Evolutionary conservation across 2,329 filamentous ascomycete species (phyloP).

Genomic region (Nectriaceae sp.): DNA sequence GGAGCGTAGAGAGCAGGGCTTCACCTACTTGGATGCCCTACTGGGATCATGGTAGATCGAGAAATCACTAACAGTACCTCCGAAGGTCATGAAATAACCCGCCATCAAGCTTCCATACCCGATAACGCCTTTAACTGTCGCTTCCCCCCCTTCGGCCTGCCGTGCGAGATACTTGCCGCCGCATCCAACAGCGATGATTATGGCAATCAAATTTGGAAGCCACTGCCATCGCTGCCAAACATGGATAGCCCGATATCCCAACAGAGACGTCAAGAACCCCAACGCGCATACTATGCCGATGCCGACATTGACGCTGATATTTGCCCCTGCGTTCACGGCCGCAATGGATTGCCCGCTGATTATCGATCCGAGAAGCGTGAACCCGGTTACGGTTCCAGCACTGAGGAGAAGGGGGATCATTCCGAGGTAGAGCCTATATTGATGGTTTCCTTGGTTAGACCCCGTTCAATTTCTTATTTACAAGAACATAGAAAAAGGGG

Average conservation of each 20-base stretch:
- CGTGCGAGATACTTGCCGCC: conserved; percentile 51
- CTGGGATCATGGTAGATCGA: conserved; percentile 50
- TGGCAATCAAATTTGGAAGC: conserved; percentile 55
- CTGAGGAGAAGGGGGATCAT: conserved; percentile 55
- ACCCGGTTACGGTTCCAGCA: conserved; percentile 58
- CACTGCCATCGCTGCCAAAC: conserved; percentile 58
- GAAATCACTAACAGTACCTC: conserved; percentile 57
- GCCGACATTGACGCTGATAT: conserved; percentile 52
- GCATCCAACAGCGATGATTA: conserved; percentile 54
- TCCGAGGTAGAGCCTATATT: conserved; percentile 47
- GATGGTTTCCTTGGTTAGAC: conserved; percentile 8
- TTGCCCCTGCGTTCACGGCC: conserved; percentile 43
- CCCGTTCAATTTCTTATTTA: neutral
- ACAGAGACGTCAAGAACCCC: conserved; percentile 54
- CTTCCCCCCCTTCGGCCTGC: conserved; percentile 43
- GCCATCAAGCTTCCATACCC: conserved; percentile 51
- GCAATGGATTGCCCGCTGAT: conserved; percentile 57
- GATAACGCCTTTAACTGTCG: conserved; percentile 40
- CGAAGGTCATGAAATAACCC: conserved; percentile 57
- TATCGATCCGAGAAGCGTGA: conserved; percentile 57
- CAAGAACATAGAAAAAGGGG: neutral
- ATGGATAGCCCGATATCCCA: conserved; percentile 57
- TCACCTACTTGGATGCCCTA: conserved; percentile 20
- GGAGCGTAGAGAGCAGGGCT: conserved; percentile 14
- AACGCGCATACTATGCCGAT: conserved; percentile 58